Evolutionary conservation across 2,329 filamentous ascomycete genomes (phyloP).

Genomic region (Aspergillus fumigatiaffinis): DNA sequence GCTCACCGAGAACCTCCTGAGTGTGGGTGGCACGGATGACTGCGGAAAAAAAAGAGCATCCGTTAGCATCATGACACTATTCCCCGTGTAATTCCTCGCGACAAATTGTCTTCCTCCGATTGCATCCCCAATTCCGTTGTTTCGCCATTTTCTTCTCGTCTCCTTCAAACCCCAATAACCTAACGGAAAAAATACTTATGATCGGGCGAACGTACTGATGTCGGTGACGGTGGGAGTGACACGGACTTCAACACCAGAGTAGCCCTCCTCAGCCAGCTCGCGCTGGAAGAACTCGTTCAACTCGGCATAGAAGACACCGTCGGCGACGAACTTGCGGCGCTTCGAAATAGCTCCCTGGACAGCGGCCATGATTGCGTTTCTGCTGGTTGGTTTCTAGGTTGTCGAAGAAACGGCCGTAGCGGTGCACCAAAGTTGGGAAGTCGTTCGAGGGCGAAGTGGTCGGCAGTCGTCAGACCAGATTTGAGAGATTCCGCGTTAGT

Average conservation of each 20-base stretch:
- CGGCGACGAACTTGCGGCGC: constrained; percentile 74
- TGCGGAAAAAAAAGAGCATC: constrained; percentile 29
- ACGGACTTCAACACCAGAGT: constrained; percentile 99
- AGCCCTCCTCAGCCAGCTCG: constrained; percentile 99
- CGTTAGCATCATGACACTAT: constrained; percentile 29
- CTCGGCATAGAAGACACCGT: constrained; percentile 99
- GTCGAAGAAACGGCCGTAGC: constrained; percentile 33
- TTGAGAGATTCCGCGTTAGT: constrained; percentile 36
- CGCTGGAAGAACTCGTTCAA: constrained; percentile 99
- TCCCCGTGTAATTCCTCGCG: constrained; percentile 8
- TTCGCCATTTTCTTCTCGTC: constrained; percentile 3
- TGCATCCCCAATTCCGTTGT: constrained; percentile 1
- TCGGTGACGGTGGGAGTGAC: constrained; percentile 99
- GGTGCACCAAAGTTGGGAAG: constrained; percentile 24
- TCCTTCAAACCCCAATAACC: background rate
- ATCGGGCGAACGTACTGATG: constrained; percentile 63
- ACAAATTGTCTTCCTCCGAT: constrained; percentile 4
- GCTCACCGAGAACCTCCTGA: constrained; percentile 99
- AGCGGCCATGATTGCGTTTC: constrained; percentile 47
- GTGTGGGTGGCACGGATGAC: constrained; percentile 99
- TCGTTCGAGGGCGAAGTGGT: constrained; percentile 29
- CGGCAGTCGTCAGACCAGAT: constrained; percentile 27
- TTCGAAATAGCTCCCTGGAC: constrained; percentile 51
- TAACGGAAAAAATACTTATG: constrained; percentile 13
- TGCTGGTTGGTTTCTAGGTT: constrained; percentile 27